These are phyloP conservation scores for baker's yeast (Saccharomyces cerevisiae) DNA, from an alignment of 805 yeast genomes.

Conservation along the genomic window DNA sequence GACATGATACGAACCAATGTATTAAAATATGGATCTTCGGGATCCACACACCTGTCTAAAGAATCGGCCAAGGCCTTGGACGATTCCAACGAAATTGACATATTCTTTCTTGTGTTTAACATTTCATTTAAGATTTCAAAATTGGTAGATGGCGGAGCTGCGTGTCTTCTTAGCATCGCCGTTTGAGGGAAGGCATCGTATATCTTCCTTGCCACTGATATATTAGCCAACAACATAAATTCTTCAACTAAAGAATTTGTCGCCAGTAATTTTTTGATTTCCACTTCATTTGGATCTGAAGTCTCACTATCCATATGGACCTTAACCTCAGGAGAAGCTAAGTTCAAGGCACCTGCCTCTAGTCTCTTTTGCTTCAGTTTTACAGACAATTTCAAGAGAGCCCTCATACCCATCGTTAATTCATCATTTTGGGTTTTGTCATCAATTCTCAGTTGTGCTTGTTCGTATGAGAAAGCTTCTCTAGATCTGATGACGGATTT, in stretches of 20 bases:
- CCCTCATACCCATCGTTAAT: conserved; percentile 82
- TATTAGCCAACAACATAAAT: conserved; percentile 95
- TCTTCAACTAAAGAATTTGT: conserved; percentile 97
- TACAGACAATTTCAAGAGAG: conserved; percentile 69
- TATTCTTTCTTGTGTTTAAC: conserved; percentile 69
- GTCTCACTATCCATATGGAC: conserved; percentile 96
- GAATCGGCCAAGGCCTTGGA: conserved; percentile 92
- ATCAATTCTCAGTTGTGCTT: conserved; percentile 87
- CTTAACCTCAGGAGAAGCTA: conserved; percentile 97
- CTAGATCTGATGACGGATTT: conserved; percentile 86
- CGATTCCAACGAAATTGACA: conserved; percentile 70
- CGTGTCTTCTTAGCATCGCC: conserved; percentile 96
- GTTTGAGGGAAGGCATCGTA: conserved; percentile 93
- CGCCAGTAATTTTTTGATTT: conserved; percentile 75
- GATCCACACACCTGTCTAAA: conserved; percentile 77
- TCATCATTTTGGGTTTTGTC: conserved; percentile 71
- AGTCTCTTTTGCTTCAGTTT: conserved; percentile 76
- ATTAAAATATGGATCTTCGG: conserved; percentile 81
- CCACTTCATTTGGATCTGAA: conserved; percentile 92
- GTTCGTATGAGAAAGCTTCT: conserved; percentile 90
- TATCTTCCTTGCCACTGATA: conserved; percentile 88
- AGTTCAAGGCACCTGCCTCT: conserved; percentile 91
- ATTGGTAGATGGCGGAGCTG: conserved; percentile 91
- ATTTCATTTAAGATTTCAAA: conserved; percentile 86
- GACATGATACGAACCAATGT: conserved; percentile 93